Evolutionary conservation across 2,329 filamentous ascomycete genomes (phyloP).

Genomic region (Botryotinia convoluta): DNA sequence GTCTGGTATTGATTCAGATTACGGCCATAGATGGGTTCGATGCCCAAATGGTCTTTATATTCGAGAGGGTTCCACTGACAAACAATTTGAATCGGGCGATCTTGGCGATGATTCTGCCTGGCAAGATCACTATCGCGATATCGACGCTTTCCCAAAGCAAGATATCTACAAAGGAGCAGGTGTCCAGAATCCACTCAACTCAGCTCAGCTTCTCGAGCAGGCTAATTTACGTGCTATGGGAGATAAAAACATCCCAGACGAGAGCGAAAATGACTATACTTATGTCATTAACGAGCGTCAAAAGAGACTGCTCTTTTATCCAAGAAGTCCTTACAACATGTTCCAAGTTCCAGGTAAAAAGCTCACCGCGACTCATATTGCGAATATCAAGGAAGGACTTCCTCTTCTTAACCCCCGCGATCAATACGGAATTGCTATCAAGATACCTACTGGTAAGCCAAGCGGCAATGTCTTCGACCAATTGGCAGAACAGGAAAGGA

Average conservation of each 20-base stretch:
- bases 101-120: not conserved
- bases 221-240: not conserved
- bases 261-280: constrained; percentile 1
- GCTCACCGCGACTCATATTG: not conserved
- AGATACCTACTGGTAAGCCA: not conserved
- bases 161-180: constrained; percentile 10
- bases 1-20: not conserved
- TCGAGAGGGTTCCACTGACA: not conserved
- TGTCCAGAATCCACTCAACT: constrained; percentile 11
- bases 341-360: not conserved
- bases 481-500: constrained; percentile 10
- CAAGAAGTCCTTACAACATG: not conserved
- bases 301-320: not conserved
- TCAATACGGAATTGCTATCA: not conserved
- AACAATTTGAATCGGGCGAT: not conserved
- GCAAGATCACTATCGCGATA: not conserved
- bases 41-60: not conserved
- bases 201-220: constrained; percentile 5
- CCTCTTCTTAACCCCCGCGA: constrained; percentile 9
- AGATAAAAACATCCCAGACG: not conserved
- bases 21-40: not conserved
- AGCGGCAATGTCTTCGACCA: not conserved
- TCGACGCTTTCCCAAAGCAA: constrained; percentile 1
- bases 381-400: not conserved
- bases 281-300: not conserved